These are phyloP conservation scores for Begonia peltatifolia DNA, from an alignment of 306 rosid species.

Conservation along the genomic window DNA sequence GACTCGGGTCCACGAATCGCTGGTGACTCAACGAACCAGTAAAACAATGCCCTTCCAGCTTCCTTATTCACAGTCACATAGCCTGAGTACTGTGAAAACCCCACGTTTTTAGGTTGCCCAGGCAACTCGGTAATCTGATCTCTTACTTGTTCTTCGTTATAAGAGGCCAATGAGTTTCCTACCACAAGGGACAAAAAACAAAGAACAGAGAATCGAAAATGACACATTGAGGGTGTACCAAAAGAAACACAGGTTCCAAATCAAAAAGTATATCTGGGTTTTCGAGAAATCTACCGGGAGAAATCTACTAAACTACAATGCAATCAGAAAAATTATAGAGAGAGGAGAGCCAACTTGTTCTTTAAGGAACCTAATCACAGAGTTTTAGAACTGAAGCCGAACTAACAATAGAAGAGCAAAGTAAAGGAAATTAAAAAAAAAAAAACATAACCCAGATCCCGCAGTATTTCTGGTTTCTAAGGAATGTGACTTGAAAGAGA, in stretches of 20 bases:
- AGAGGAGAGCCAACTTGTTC: neutral
- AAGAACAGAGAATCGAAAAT: conserved; percentile 17
- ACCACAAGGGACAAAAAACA: conserved; percentile 28
- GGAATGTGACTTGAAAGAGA: neutral
- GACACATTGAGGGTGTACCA: conserved; percentile 25
- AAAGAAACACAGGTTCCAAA: neutral
- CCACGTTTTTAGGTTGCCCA: conserved; percentile 70
- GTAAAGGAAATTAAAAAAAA: neutral
- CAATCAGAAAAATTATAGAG: neutral
- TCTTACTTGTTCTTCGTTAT: conserved; percentile 43
- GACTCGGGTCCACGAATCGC: conserved; percentile 33
- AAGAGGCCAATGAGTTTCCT: conserved; percentile 31
- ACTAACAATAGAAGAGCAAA: neutral
- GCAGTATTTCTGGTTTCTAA: conserved; percentile 10
- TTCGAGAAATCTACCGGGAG: neutral
- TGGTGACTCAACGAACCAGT: conserved; percentile 83
- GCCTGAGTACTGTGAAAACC: conserved; percentile 74
- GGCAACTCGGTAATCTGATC: conserved; percentile 59
- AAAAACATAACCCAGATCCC: conserved; percentile 23
- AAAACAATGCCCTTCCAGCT: conserved; percentile 79
- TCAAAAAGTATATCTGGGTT: neutral
- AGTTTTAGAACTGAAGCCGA: neutral
- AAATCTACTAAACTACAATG: neutral
- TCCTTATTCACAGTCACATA: conserved; percentile 69
- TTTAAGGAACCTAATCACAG: neutral